phyloP scores from a whole-genome alignment of 1,284 basidiomycete genomes.

The Abortiporus biennis region DNA sequence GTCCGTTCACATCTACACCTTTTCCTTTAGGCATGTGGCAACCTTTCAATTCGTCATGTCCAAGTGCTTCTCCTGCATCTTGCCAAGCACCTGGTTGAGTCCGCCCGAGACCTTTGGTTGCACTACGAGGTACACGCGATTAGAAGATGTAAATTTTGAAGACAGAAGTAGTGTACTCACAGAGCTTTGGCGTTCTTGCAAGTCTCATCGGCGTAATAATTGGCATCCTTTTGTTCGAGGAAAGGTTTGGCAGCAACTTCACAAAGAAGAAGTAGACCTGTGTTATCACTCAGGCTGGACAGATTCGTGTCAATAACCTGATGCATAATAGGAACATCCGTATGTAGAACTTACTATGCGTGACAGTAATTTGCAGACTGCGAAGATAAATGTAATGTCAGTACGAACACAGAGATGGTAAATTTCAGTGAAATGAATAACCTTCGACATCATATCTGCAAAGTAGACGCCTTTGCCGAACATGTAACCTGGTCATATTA shows the following conservation, averaged over 20 bases:
- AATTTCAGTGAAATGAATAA: conserved; percentile 14
- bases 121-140: too few relatives aligned
- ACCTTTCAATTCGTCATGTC: conserved; percentile 42
- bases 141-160: conserved; percentile 14
- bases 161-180: conserved; percentile 17
- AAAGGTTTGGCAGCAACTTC: conserved; percentile 55
- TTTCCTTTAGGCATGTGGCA: conserved; percentile 55
- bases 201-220: conserved; percentile 43
- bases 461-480: conserved; percentile 69
- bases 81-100: conserved; percentile 53
- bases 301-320: conserved; percentile 6
- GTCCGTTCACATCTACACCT: conserved; percentile 27
- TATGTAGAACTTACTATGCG: conserved; percentile 31
- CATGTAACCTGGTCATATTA: conserved; percentile 61
- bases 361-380: conserved; percentile 56
- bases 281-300: conserved; percentile 41
- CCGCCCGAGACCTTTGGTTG: conserved; percentile 49
- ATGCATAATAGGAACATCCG: background rate
- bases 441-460: conserved; percentile 66
- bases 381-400: conserved; percentile 13
- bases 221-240: conserved; percentile 40
- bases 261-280: conserved; percentile 51
- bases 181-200: conserved; percentile 36
- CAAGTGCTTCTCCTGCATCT: conserved; percentile 49
- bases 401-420: background rate